Base-by-base conservation (phyloP, 495 filamentous ascomycete species). In the Hyaloscypha variabilis region DNA sequence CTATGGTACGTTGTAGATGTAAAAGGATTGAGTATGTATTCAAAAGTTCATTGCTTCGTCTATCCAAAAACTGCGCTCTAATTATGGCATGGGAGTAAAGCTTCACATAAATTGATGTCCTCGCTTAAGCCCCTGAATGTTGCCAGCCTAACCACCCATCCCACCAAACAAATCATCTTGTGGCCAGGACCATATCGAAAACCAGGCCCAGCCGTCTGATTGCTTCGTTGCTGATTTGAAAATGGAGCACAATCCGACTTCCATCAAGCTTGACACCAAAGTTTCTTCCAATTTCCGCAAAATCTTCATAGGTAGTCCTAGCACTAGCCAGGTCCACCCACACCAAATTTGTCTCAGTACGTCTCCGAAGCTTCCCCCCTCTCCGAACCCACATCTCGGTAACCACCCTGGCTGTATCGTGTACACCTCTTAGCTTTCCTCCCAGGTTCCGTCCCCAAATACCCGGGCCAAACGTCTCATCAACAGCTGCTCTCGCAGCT, bases 311-410 rank as follows among this genome's bases (percentile, higher is more conserved):
- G 3, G 71, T 67, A 63, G 88, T 79, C 0, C 79, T 77, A 8
- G 72, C 72, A 17, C 59, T 76, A 31, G 88, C 85, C 49, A 96
- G 74, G 75, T 96, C 90, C 60, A 96, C 65, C 93, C 92, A 97
- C 14, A 94, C 85, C 88, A 97, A 95, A 75, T 97, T 97, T 36
- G 93, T 96, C 67, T 97, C 88, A 4, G 88, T 85, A 10, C 87
- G 86, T 30, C 85, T 76, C 52, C 72, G 56, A 26, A 85, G 73
- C 76, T 82, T 79, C 19, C 89, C 87, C 3, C 88, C 89, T 11
- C 86, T 76, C 8, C 70, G 74, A 8, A 77, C 83, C 90, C 90
- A 92, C 67, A 84, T 76, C 19, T 79, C 76, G 25, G 31, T 3
- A 34, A 13, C 31, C 31, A 8, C 13, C 13, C 31, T 34, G 13